Base-by-base conservation (phyloP, 441 rosid species). In the Croton laevigatus region DNA sequence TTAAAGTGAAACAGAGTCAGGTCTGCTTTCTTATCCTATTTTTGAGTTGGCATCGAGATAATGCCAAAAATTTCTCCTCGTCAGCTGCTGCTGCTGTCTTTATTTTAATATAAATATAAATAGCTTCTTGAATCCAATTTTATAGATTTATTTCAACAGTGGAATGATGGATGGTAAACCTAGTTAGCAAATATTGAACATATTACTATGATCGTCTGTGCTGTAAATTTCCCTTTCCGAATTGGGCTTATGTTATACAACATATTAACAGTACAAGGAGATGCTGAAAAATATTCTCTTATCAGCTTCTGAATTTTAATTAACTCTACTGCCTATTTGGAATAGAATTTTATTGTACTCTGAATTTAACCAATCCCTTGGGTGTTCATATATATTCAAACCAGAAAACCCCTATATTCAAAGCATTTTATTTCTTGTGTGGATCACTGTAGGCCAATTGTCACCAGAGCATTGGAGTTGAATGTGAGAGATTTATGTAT, bases 401-500 rank as follows among this genome's bases (percentile, higher is more conserved):
- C 3, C 6, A 16, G 20, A 54, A 53, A 54, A 42, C 22, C 1
- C 1, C 49, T 42, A 3, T 9, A 2, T 62, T 27, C 32, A 16
- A 6, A 32, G 42, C 22, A 49, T 62, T 12, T 48, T 27, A 23
- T 40, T 42, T 40, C 40, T 32, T 20, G 42, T 52, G 51, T 70
- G 17, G 53, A 55, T 75, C 40, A 49, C 27, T 73, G 79, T 89
- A 94, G 98, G 82, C 78, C 44, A 66, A 66, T 73, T 78, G 78
- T 72, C 75, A 46, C 65, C 80, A 9, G 73, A 74, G 81, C 69
- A 78, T 91, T 70, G 77, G 83, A 76, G 89, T 87, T 78, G 84
- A 83, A 83, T 91, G 97, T 64, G 97, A 94, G 88, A 88, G 88
- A 83, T 91, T 94, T 74, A 59, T 94, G 76, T 89, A 84, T 22